Evolutionary conservation across 2,329 filamentous ascomycete species (phyloP).

Genomic region (Fusarium chaquense): DNA sequence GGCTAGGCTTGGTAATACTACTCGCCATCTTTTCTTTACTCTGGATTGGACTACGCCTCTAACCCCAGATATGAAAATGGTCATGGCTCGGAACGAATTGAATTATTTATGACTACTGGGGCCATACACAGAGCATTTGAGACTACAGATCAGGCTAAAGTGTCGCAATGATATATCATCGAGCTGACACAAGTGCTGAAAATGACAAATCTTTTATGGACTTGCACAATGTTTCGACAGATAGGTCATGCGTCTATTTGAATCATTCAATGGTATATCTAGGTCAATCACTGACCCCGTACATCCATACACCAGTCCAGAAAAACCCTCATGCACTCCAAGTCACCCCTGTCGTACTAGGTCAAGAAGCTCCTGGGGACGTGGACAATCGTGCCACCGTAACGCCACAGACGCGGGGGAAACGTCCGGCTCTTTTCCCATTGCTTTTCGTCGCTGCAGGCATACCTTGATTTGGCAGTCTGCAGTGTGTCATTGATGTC

Average conservation of each 20-base stretch:
- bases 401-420: constrained; percentile 43
- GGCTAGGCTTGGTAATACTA: constrained; percentile 30
- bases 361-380: constrained; percentile 37
- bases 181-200: constrained; percentile 43
- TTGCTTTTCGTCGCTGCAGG: constrained; percentile 33
- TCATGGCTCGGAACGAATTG: constrained; percentile 28
- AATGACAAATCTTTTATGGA: constrained; percentile 34
- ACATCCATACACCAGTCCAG: background rate
- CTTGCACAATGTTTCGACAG: constrained; percentile 20
- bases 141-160: constrained; percentile 24
- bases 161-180: constrained; percentile 33
- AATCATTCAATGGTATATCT: constrained; percentile 32
- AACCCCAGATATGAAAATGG: constrained; percentile 34
- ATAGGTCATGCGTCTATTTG: constrained; percentile 23
- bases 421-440: constrained; percentile 14
- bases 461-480: constrained; percentile 33
- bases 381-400: constrained; percentile 46
- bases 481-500: constrained; percentile 10
- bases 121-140: constrained; percentile 16
- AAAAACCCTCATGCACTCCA: constrained; percentile 24
- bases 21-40: constrained; percentile 33
- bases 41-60: constrained; percentile 27
- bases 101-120: constrained; percentile 25
- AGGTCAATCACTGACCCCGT: constrained; percentile 11
- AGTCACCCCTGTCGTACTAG: constrained; percentile 30